phyloP scores from a whole-genome alignment of 805 yeast species.

The Ogataea parapolymorpha region DNA sequence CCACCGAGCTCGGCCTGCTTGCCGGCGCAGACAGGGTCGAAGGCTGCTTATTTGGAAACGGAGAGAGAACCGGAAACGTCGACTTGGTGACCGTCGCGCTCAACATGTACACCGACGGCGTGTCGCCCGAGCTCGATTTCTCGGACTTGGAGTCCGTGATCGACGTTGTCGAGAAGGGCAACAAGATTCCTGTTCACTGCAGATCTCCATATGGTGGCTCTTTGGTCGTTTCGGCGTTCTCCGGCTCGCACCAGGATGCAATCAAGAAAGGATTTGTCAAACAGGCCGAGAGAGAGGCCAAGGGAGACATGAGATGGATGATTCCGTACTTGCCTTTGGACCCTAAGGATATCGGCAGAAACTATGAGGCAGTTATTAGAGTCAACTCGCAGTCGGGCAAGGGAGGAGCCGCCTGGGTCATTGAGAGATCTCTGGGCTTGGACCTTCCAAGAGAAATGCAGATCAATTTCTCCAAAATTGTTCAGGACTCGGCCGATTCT shows the following conservation, averaged over 20 bases:
- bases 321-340: conserved; percentile 78
- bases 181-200: conserved; percentile 69
- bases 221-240: conserved; percentile 73
- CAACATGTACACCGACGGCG: conserved; percentile 77
- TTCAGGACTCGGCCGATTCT: conserved; percentile 61
- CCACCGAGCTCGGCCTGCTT: conserved; percentile 68
- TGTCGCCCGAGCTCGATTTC: conserved; percentile 67
- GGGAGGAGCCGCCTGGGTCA: conserved; percentile 85
- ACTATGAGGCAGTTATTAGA: conserved; percentile 77
- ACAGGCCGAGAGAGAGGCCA: conserved; percentile 47
- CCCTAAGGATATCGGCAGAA: conserved; percentile 78
- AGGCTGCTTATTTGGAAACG: conserved; percentile 80
- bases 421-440: conserved; percentile 64
- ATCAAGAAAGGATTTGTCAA: conserved; percentile 39
- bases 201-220: conserved; percentile 83
- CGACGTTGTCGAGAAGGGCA: conserved; percentile 70
- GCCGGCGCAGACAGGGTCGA: conserved; percentile 89
- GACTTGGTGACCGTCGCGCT: conserved; percentile 73
- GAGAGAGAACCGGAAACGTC: conserved; percentile 84
- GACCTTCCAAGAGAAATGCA: conserved; percentile 73
- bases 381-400: conserved; percentile 86
- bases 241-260: conserved; percentile 49
- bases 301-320: conserved; percentile 55
- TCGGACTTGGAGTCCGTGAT: conserved; percentile 65
- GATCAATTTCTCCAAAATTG: conserved; percentile 61